Base-by-base conservation (phyloP, 2,329 filamentous ascomycete species). In the Kalaharituber pfeilii region DNA sequence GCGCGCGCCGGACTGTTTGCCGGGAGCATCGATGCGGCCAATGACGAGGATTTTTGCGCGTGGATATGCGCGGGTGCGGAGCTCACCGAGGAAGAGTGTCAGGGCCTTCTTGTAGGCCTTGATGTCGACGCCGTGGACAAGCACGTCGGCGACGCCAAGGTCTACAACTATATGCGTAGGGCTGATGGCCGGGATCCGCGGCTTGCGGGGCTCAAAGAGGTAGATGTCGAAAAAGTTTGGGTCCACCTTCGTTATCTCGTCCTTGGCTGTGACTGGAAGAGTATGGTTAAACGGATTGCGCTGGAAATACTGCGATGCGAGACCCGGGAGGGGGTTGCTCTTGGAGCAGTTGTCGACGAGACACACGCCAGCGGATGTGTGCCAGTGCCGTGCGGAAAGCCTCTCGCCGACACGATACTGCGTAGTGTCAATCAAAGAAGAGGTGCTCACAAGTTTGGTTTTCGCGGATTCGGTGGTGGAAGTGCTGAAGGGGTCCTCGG, bases 331-430 rank as follows among this genome's bases (percentile, higher is more conserved):
- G 7, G 33, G 56, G 13, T 60, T 53, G 47, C 39, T 45, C 5
- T 29, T 44, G 28, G 56, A 52, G 42, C 56, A 57, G 27, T 53
- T 39, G 11, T 49, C 33, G 20, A 18, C 20, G 13, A 39, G 33
- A 6, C 33, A 39, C 13, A 39, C 33, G 15, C 33, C 62, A n/a
- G 57, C 44, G 27, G 62, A 61, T 1, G 57, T 53, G 30, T 63
- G 62, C 6, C 54, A 54, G 29, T 63, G 62, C 22, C 61, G 53
- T 15, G 62, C 58, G 5, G 58, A 56, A 7, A 63, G 49, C 5
- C 52, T 42, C 49, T 63, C 61, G 1, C 52, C 62, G 1, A 60
- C 58, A 30, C 57, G 55, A 51, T 62, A 63, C 33, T 63, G 62
- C 13, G 55, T 53, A 9, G 58, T 62, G 11, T 56, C 54, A 9